Evolutionary conservation across 371 early-diverging fungal species (phyloP).

Genomic region (Mortierella sp.): DNA sequence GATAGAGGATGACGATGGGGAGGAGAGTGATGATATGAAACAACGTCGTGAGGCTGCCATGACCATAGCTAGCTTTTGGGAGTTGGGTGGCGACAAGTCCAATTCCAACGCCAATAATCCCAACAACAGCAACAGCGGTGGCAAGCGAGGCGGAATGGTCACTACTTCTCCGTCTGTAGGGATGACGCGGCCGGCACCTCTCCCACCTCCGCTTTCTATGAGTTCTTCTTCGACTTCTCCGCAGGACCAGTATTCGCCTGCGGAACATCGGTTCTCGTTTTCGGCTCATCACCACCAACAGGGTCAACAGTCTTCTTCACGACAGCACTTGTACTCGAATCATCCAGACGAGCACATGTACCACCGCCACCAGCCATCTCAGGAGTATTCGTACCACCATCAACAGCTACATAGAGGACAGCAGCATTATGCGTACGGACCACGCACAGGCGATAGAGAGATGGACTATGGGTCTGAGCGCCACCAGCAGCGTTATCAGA

Average conservation of each 20-base stretch:
- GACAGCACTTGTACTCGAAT: not conserved
- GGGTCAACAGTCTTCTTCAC: not conserved
- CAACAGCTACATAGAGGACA: not conserved
- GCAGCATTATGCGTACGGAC: not conserved
- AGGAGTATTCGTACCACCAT: not conserved
- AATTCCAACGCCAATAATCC: not conserved
- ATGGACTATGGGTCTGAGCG: not conserved
- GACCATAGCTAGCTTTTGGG: slow-evolving; percentile 20
- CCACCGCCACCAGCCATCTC: not conserved
- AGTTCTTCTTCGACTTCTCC: not conserved
- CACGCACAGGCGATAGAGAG: not conserved
- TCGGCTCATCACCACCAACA: not conserved
- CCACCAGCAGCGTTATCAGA: too few relatives aligned
- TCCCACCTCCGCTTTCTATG: not conserved
- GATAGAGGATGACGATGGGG: not conserved
- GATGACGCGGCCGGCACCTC: not conserved
- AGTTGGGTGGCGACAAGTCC: not conserved
- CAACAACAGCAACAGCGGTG: not conserved
- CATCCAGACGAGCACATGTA: not conserved
- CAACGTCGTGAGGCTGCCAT: slow-evolving; percentile 14
- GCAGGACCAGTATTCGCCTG: not conserved
- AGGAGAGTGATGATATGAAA: slow-evolving; percentile 16
- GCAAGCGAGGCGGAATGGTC: not conserved
- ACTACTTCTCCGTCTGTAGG: not conserved
- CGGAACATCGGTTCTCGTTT: not conserved